Conservation (phyloP, 768 basidiomycete species). For the Lanmaoa rubissima region DNA sequence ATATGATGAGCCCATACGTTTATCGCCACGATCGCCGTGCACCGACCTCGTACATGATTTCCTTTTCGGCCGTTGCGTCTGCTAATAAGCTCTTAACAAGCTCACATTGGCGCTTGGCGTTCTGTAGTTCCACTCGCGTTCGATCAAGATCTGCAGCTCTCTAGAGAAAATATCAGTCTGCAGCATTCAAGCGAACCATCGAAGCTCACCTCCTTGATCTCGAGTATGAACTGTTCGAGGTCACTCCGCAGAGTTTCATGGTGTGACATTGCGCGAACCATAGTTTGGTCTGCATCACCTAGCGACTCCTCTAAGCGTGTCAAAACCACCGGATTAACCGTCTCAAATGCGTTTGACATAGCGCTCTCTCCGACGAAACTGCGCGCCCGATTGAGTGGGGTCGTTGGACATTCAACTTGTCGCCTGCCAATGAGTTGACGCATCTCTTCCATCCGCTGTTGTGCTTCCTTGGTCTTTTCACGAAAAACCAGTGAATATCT, state of each 20-base stretch:
- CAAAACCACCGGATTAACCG: constrained; percentile 11
- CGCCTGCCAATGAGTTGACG: constrained; percentile 65
- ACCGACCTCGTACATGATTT: constrained; percentile 88
- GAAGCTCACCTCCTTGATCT: constrained; percentile 56
- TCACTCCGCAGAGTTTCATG: constrained; percentile 56
- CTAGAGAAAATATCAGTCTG: constrained; percentile 34
- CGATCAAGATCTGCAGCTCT: constrained; percentile 63
- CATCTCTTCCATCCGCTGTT: constrained; percentile 83
- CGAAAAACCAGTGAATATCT: constrained; percentile 3
- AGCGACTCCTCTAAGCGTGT: constrained; percentile 48
- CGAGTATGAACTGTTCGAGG: constrained; percentile 46
- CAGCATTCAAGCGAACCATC: neutral
- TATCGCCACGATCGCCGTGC: neutral
- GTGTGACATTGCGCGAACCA: constrained; percentile 48
- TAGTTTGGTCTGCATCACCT: constrained; percentile 55
- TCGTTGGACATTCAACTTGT: constrained; percentile 43
- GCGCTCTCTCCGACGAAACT: constrained; percentile 28
- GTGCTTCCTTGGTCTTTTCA: constrained; percentile 71
- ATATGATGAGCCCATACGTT: neutral
- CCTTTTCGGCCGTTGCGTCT: constrained; percentile 82
- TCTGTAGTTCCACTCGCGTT: constrained; percentile 61
- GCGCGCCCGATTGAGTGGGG: constrained; percentile 48
- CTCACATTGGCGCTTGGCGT: constrained; percentile 70
- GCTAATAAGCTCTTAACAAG: constrained; percentile 73
- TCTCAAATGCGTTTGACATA: constrained; percentile 18